Evolutionary conservation across 352 stramenopile species (phyloP).

Genomic region (Globisporangium alternatum): DNA sequence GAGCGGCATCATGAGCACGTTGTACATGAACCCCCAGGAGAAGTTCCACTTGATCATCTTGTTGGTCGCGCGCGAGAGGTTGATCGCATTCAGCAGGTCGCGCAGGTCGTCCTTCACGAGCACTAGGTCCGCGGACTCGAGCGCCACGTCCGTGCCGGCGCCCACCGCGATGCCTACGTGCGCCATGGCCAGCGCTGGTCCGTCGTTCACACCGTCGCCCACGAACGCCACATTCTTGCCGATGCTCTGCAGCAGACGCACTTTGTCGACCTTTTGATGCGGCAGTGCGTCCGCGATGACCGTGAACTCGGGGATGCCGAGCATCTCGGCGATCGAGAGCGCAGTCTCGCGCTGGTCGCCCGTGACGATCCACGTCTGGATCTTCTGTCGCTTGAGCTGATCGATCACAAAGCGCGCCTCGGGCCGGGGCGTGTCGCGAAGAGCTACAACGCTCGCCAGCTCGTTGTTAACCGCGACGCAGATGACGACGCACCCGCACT

Average conservation of each 20-base stretch:
- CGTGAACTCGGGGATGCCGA: constrained; percentile 52
- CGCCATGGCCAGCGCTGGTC: constrained; percentile 59
- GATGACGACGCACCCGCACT: constrained; percentile 54
- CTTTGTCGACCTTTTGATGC: constrained; percentile 78
- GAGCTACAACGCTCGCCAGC: constrained; percentile 48
- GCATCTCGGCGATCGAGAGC: constrained; percentile 38
- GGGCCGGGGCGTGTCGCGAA: constrained; percentile 45
- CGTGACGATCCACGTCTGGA: constrained; percentile 76
- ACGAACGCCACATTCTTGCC: constrained; percentile 76
- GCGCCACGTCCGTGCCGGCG: constrained; percentile 61
- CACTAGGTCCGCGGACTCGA: constrained; percentile 72
- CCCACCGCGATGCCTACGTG: constrained; percentile 68
- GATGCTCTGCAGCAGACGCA: constrained; percentile 61
- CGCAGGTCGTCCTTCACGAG: constrained; percentile 69
- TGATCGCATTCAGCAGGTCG: constrained; percentile 61
- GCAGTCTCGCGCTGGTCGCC: constrained; percentile 69
- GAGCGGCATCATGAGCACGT: constrained; percentile 71
- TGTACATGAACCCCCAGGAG: constrained; percentile 72
- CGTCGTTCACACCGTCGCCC: constrained; percentile 74
- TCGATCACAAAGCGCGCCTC: constrained; percentile 58
- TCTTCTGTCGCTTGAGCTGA: constrained; percentile 42
- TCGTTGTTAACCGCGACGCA: constrained; percentile 53
- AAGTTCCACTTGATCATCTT: constrained; percentile 77
- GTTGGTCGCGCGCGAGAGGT: constrained; percentile 60
- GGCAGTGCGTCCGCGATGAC: constrained; percentile 65